Base-by-base conservation (phyloP, 805 yeast genomes). In the Pichia occidentalis region DNA sequence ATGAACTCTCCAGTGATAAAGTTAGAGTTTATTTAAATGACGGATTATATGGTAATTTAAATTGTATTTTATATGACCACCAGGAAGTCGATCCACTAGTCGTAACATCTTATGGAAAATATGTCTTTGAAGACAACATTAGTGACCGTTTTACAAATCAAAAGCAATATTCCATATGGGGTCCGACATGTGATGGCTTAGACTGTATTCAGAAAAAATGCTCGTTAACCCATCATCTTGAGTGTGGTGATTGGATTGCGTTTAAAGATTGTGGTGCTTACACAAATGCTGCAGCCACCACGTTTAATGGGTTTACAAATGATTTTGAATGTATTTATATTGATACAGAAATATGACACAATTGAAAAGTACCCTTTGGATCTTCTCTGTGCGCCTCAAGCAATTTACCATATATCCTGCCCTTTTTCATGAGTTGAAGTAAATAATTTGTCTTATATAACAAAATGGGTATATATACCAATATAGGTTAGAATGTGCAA, bases 131-230 rank as follows among this genome's bases (percentile, higher is more conserved):
- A 4, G 22, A 20, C 4, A 29, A 39, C 8, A 46, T 38, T 19
- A 48, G 53, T 14, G 39, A 34, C 5, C 5, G 37, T 11, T 11
- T 13, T 9, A 19, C 36, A 7, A 18, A 33, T 16, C 21, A 22
- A 29, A 42, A 50, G 27, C 47, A 45, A 26, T 80, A 73, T 37
- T 84, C 95, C 4, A 71, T 92, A 43, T 90, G 98, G 98, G 98
- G 98, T 5, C 98, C 97, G 31, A 90, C 97, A 14, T 90, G 98
- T 64, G 98, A 90, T 62, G 97, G 97, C 3, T 68, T 90, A 46
- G 98, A 90, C 60, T 82, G 95, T 59, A 75, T 90, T 41, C 59
- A 82, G 14, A 58, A 66, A 32, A 67, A 64, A 25, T 65, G 75
- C 43, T 50, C 49, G 24, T 66, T 90, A 52, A 67, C 78, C 14